Base-by-base conservation (phyloP, 495 filamentous ascomycete genomes). In the Xylaria flabelliformis region DNA sequence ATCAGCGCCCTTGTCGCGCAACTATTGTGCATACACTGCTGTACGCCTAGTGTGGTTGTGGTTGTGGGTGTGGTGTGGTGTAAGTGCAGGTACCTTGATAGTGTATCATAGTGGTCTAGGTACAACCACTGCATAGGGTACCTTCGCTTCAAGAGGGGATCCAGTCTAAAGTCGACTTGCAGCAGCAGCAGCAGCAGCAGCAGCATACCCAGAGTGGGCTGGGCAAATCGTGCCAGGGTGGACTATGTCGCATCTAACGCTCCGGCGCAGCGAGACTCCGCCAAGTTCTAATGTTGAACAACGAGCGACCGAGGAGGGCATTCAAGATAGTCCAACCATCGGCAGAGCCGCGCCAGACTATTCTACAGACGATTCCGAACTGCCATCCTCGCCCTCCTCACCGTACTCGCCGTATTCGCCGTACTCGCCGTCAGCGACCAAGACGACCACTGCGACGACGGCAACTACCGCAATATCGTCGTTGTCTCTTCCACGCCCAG, bases 171-270 rank as follows among this genome's bases (percentile, higher is more conserved):
- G 26, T 29, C 26, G 26, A 29, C 26, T 29, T 29, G 26, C 26
- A 29, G 26, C 26, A 29, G 26, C 2, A 29, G 26, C 26, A 29
- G 26, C 2, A 29, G 26, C 44, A 17, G 44, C 13, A 17, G 50
- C 50, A 26, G 50, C 53, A 56, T 56, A 56, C 32, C 26, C 26
- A 56, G 53, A 56, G 53, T 56, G 53, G 53, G 53, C 53, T 29
- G 62, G 62, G 41, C 62, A 48, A 48, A 48, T 56, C 53, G 58
- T 39, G 58, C 58, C 34, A 39, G 65, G 24, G 65, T 26, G 65
- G 65, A 34, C 65, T 56, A 83, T 85, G 83, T 85, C 83, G 80
- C 83, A 84, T 79, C 80, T 80, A 76, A 79, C 80, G 76, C 80
- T 80, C 75, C 80, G 79, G 75, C 76, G 71, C 75, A 78, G 79